Evolutionary conservation across 192 early-diverging fungal species (phyloP).

Genomic region (Diversispora eburnea): DNA sequence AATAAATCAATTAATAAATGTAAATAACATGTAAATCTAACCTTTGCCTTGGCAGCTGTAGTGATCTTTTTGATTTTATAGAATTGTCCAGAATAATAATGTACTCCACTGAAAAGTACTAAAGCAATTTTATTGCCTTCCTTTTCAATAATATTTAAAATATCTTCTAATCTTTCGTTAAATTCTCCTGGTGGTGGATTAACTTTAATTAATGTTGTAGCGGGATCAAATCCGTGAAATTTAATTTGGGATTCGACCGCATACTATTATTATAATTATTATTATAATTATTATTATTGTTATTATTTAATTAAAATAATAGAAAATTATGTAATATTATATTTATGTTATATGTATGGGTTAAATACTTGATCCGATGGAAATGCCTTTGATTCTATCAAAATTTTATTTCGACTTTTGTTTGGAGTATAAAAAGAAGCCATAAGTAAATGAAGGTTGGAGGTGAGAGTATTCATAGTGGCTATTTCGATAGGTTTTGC

Average conservation of each 20-base stretch:
- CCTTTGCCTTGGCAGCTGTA: constrained; percentile 70
- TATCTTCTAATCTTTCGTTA: constrained; percentile 73
- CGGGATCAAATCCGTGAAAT: constrained; percentile 74
- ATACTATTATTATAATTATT: constrained; percentile 53
- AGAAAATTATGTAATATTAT: constrained; percentile 4
- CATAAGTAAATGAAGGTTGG: constrained; percentile 87
- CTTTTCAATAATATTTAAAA: constrained; percentile 67
- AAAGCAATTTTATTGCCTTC: constrained; percentile 78
- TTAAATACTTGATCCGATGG: constrained; percentile 80
- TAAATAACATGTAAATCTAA: constrained; percentile 25
- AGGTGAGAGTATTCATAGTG: constrained; percentile 90
- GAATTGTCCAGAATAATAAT: constrained; percentile 91
- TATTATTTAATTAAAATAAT: constrained; percentile 2
- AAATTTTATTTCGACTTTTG: constrained; percentile 64
- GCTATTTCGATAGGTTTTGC: constrained; percentile 76
- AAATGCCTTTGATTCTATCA: constrained; percentile 91
- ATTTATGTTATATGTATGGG: neutral
- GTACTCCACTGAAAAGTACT: constrained; percentile 84
- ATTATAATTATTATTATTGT: constrained; percentile 11
- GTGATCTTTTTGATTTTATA: constrained; percentile 89
- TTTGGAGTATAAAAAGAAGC: constrained; percentile 93
- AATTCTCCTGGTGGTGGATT: constrained; percentile 70
- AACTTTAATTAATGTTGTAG: constrained; percentile 67
- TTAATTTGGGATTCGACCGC: constrained; percentile 85
- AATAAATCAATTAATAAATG: neutral